Evolutionary conservation across 176 grass and related monocot species (phyloP).

Genomic region (Leersia perrieri): DNA sequence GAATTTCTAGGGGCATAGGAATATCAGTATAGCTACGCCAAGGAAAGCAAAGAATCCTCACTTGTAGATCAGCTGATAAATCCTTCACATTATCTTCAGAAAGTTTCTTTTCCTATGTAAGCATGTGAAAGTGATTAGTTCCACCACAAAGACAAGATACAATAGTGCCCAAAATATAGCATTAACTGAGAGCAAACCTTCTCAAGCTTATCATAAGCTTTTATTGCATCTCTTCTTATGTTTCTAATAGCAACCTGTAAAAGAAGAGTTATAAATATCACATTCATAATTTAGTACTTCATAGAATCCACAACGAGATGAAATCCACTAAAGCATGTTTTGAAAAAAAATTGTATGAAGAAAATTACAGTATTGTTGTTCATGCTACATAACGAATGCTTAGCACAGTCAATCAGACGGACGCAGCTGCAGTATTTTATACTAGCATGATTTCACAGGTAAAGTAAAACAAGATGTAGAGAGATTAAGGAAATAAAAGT

Average conservation of each 20-base stretch:
- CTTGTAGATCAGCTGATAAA: constrained; percentile 74
- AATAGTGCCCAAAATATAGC: background rate
- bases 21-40: background rate
- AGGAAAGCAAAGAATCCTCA: constrained; percentile 16
- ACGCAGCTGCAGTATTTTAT: background rate
- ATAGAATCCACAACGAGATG: background rate
- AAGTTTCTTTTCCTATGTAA: constrained; percentile 89
- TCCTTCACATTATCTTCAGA: constrained; percentile 84
- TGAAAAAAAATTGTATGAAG: no score
- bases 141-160: background rate
- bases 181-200: constrained; percentile 64
- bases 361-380: no score
- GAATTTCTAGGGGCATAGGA: background rate
- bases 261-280: background rate
- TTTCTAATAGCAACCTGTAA: constrained; percentile 91
- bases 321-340: background rate
- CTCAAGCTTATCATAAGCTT: constrained; percentile 94
- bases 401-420: background rate
- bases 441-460: background rate
- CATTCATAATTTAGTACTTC: background rate
- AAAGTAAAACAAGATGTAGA: constrained; percentile 14
- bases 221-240: constrained; percentile 90
- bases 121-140: constrained; percentile 10
- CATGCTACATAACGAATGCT: background rate
- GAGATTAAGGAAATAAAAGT: background rate